Conservation (phyloP, 2,329 filamentous ascomycete species). For the Beauveria rudraprayagi region DNA sequence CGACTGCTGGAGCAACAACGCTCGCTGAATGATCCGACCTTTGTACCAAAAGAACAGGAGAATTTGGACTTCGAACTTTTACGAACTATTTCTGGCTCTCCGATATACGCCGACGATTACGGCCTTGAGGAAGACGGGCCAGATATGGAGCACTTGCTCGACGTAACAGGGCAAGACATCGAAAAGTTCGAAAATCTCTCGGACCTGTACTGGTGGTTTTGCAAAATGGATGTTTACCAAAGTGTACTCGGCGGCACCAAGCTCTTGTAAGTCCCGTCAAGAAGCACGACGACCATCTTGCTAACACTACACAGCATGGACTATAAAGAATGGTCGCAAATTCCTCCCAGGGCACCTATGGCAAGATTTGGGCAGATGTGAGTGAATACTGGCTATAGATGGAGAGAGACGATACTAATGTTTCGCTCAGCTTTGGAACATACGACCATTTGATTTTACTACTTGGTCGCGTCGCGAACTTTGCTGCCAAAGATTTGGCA, state of each 20-base stretch:
- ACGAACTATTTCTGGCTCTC: slow-evolving; percentile 31
- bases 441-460: slow-evolving; percentile 82
- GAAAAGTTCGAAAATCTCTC: slow-evolving; percentile 72
- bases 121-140: slow-evolving; percentile 25
- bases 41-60: slow-evolving; percentile 23
- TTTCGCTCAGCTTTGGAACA: slow-evolving; percentile 62
- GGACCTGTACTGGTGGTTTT: slow-evolving; percentile 94
- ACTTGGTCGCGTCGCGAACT: slow-evolving; percentile 70
- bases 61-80: slow-evolving; percentile 36
- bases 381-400: slow-evolving; percentile 20
- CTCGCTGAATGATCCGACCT: not conserved
- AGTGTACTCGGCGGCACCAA: slow-evolving; percentile 79
- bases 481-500: slow-evolving; percentile 66
- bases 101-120: slow-evolving; percentile 30
- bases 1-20: slow-evolving; percentile 25
- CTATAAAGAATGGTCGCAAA: slow-evolving; percentile 75
- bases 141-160: slow-evolving; percentile 17
- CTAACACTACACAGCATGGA: slow-evolving; percentile 52
- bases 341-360: slow-evolving; percentile 74
- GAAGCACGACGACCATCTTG: not conserved
- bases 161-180: slow-evolving; percentile 53
- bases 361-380: slow-evolving; percentile 67
- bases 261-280: slow-evolving; percentile 59
- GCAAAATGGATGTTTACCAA: slow-evolving; percentile 89
- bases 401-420: not conserved